Evolutionary conservation across 768 basidiomycete species (phyloP), one percentile per base, ranked within the genome.

Genomic region (Mycena polygramma): DNA sequence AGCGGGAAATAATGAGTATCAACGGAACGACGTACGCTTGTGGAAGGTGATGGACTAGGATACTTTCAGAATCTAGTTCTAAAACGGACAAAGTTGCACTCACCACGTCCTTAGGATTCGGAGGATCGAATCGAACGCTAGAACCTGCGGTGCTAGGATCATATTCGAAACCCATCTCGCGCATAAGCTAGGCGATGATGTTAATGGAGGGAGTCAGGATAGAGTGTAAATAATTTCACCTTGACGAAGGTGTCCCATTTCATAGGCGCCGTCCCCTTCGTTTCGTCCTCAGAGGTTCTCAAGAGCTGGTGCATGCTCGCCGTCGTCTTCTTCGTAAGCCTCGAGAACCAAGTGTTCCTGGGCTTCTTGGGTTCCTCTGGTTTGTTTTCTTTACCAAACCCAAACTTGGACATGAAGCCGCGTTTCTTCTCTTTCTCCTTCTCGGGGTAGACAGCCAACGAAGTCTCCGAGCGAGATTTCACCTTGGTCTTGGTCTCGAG

Each of bases 81-180:
- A 26, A 36, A 30, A 52, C 22, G 20, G 20, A 51, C 0, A 10
- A 19, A 51, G 3, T 48, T 17, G 20, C 35, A 77, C 85, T 78
- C 70, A 88, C 87, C 69, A 76, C 81, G 74, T 88, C 87, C 49
- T 74, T 78, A 51, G 78, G 75, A 73, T 90, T 82, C 20, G 92
- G 94, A 57, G 93, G 93, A 78, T 93, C 90, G 75, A 95, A 95
- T 45, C 93, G 87, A 43, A 95, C 94, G 77, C 92, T 92, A 13
- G 93, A 94, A 3, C 94, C 94, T 22, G 93, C 92, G 3, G 92
- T 93, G 68, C 89, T 89, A 7, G 91, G 91, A 75, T 90, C 89
- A 73, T 90, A 91, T 4, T 81, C 80, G 78, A 95, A 95, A 43
- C 93, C 93, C 88, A 95, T 90, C 55, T 92, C 91, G 45, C 83